Evolutionary conservation across 2,329 filamentous ascomycete species (phyloP).

Genomic region (Incumbomyces delicatus): DNA sequence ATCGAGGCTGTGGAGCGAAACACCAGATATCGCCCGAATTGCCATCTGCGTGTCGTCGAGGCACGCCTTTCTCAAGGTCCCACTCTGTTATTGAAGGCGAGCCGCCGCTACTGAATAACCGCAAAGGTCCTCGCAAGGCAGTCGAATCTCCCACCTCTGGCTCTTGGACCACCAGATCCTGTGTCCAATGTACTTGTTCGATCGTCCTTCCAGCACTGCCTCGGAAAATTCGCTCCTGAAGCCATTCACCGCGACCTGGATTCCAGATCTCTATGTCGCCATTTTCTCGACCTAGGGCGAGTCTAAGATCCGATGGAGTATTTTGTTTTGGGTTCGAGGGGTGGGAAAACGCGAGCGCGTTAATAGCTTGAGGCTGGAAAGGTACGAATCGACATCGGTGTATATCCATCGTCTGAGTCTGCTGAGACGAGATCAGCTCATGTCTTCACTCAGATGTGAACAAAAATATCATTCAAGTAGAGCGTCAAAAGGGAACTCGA

Average conservation of each 20-base stretch:
- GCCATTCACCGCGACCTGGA: conserved; percentile 63
- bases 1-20: conserved; percentile 70
- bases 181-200: conserved; percentile 85
- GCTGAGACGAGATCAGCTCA: too few species aligned
- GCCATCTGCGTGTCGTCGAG: conserved; percentile 73
- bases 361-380: conserved; percentile 84
- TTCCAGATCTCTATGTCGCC: conserved; percentile 99
- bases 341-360: conserved; percentile 88
- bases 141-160: conserved; percentile 36
- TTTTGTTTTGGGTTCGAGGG: conserved; percentile 44
- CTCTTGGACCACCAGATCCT: conserved; percentile 61
- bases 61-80: conserved; percentile 71
- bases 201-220: conserved; percentile 79
- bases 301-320: conserved; percentile 52
- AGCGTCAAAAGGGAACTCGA: too few species aligned
- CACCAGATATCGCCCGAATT: conserved; percentile 98
- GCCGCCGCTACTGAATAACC: conserved; percentile 93
- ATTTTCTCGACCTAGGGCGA: conserved; percentile 85
- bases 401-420: conserved; percentile 62
- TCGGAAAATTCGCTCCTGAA: conserved; percentile 76
- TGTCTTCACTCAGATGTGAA: too few species aligned
- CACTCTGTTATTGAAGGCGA: conserved; percentile 89
- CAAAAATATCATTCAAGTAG: too few species aligned
- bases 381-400: conserved; percentile 95
- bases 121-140: conserved; percentile 54